Evolutionary conservation across 208 protist genomes (phyloP).

Genomic region (Acanthamoeba lenticulata): DNA sequence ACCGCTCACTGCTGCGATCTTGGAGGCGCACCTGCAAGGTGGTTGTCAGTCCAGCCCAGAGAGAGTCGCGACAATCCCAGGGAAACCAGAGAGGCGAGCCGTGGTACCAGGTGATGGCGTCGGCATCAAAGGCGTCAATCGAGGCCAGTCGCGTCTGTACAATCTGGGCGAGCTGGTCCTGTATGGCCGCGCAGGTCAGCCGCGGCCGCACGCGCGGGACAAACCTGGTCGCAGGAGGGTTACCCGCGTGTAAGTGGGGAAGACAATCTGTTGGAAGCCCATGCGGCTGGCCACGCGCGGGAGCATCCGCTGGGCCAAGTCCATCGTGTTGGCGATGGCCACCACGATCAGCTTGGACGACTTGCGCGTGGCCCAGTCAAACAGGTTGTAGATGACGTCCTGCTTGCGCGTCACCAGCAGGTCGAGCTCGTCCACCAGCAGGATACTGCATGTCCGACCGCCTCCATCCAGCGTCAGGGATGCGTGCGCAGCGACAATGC

Average conservation of each 20-base stretch:
- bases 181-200: background rate
- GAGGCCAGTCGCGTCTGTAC: conserved; percentile 72
- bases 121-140: conserved; percentile 77
- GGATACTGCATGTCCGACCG: too few relatives aligned
- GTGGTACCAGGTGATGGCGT: conserved; percentile 63
- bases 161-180: conserved; percentile 75
- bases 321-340: conserved; percentile 87
- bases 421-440: conserved; percentile 85
- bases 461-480: background rate
- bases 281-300: background rate
- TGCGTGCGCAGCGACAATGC: too few relatives aligned
- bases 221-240: background rate
- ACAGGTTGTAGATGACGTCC: conserved; percentile 85
- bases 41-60: too few relatives aligned
- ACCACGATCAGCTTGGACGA: conserved; percentile 78
- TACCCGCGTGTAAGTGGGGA: conserved; percentile 75
- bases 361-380: conserved; percentile 82
- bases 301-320: conserved; percentile 79
- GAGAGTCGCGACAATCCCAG: conserved; percentile 65
- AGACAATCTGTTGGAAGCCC: conserved; percentile 72
- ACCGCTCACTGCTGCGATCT: conserved; percentile 80
- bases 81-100: background rate
- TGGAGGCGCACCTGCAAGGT: conserved; percentile 73
- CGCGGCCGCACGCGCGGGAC: background rate
- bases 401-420: conserved; percentile 83